A percentile compares a stretch with the other conserved stretches of the same genome.
These are phyloP conservation scores for Isatis tinctoria DNA, from an alignment of 345 rosid genomes.

Conservation along the genomic window DNA sequence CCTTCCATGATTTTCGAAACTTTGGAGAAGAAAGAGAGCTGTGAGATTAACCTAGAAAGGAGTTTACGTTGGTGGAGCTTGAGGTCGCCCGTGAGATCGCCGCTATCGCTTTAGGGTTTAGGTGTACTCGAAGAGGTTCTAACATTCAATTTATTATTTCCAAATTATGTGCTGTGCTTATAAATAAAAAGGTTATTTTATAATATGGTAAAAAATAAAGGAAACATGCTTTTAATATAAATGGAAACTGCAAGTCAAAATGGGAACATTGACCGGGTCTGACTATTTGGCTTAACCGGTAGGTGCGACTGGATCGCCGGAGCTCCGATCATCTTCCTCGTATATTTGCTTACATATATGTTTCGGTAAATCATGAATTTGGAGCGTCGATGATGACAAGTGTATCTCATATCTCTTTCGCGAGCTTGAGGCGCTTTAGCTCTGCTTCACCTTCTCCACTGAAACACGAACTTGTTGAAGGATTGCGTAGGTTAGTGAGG, in stretches of 20 bases:
- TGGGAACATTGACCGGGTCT: not conserved
- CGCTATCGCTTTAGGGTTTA: conserved; percentile 29
- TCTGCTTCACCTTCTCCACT: conserved; percentile 13
- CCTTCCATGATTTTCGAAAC: conserved; percentile 9
- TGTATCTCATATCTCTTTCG: conserved; percentile 11
- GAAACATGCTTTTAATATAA: not conserved
- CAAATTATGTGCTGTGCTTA: not conserved
- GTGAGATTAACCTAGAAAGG: not conserved
- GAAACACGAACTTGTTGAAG: conserved; percentile 17
- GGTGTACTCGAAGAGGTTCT: not conserved
- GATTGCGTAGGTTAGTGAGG: conserved; percentile 18
- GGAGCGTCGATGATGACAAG: conserved; percentile 14
- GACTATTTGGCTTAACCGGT: not conserved
- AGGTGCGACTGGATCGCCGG: not conserved
- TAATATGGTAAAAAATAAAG: too few relatives aligned
- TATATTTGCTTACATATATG: not conserved
- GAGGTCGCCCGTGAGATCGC: too few relatives aligned
- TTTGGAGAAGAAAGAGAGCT: not conserved
- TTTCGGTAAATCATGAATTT: not conserved
- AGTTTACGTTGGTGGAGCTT: not conserved
- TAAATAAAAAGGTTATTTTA: too few relatives aligned
- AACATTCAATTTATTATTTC: not conserved
- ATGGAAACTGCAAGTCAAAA: not conserved
- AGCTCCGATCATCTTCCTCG: not conserved
- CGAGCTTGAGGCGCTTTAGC: conserved; percentile 23